Base-by-base conservation (phyloP, 1,284 basidiomycete genomes). In the Thecaphora thlaspeos region DNA sequence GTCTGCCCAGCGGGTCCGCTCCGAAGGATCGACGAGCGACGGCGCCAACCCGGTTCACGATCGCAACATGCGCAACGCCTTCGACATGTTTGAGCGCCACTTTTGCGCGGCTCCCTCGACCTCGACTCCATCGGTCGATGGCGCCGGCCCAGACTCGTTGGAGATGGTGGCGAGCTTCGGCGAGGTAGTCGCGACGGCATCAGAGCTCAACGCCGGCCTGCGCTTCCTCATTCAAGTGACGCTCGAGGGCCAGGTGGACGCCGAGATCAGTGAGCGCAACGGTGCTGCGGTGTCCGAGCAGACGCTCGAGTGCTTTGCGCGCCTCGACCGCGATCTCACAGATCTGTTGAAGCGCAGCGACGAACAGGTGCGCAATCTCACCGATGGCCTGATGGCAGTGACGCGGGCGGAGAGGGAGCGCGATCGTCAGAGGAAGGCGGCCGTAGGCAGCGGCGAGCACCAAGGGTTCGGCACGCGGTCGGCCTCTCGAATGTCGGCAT, bases 361-460 rank as follows among this genome's bases (percentile, higher is more conserved):
- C 48, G 74, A 76, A 22, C 71, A 76, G 30, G 52, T 76, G 3
- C 46, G 74, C 11, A 61, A 45, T 36, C 46, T 76, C 3, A 69
- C 64, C 2, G 73, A 76, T 28, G 61, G 56, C n/a, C 36, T 76
- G 5, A 60, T 76, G 18, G 54, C 55, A 0, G 43, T 76, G 36
- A 52, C 61, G 5, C 46, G 60, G 5, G 39, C 62, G 12, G 41
- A 43, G 22, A 4, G 41, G 10, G 41, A 43, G 26, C 23, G 41
- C 22, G 41, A 43, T 17, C 22, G 41, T 2, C 41, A 43, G 23
- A 4, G 41, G 11, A 43, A 43, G n/a, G 22, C 41, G 23, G 41
- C 26, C 15, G 18, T 40, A 18, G 10, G 3, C 19, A 10, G 10
- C 19, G 39, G n/a, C n/a, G n/a, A n/a, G n/a, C n/a, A 40, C 32